Percentiles rank a stretch among this genome's conserved stretches.
phyloP scores from a whole-genome alignment of 352 stramenopile genomes.

The Phytophthora tubulina region DNA sequence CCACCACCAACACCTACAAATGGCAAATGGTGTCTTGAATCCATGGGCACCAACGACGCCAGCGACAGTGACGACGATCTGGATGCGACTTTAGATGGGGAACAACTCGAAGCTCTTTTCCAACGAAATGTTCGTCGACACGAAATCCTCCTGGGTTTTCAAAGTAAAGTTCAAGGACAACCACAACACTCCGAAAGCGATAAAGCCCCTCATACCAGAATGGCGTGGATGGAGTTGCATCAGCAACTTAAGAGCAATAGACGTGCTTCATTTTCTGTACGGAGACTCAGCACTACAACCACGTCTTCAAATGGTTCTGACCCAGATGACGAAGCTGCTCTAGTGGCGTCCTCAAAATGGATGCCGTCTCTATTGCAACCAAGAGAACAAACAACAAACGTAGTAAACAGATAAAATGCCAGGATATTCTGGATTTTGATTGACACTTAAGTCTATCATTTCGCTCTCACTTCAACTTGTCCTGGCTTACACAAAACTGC shows the following conservation, averaged over 20 bases:
- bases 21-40: constrained; percentile 31
- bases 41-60: constrained; percentile 23
- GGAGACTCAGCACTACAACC: constrained; percentile 1
- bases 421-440: constrained; percentile 33
- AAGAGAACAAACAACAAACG: constrained; percentile 8
- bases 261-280: neutral
- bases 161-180: constrained; percentile 33
- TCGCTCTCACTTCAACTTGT: constrained; percentile 33
- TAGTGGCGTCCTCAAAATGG: constrained; percentile 64
- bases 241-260: constrained; percentile 49
- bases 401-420: constrained; percentile 37
- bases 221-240: constrained; percentile 53
- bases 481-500: constrained; percentile 21
- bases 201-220: constrained; percentile 13
- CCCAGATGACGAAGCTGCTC: constrained; percentile 31
- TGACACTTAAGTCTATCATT: constrained; percentile 37
- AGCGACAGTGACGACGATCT: constrained; percentile 43
- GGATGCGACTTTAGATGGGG: constrained; percentile 48
- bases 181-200: constrained; percentile 16
- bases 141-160: constrained; percentile 68
- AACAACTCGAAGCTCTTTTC: constrained; percentile 67
- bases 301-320: constrained; percentile 15
- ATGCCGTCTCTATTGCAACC: constrained; percentile 38
- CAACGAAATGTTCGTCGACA: constrained; percentile 69
- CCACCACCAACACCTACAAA: constrained; percentile 13